Evolutionary conservation across 805 yeast species (phyloP).

Genomic region (Pichia cephalocereana): DNA sequence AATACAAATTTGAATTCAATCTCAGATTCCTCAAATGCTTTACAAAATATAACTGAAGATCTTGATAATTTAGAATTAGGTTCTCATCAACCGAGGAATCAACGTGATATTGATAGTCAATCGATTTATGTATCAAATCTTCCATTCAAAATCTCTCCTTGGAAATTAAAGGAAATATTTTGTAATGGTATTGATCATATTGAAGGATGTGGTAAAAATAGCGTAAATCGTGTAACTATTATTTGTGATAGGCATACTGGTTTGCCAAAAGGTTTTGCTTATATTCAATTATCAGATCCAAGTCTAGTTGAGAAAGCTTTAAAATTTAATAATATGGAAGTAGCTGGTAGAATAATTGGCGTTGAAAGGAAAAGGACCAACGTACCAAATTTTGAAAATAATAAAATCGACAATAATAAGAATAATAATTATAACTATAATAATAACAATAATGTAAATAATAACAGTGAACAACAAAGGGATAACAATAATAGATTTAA

Average conservation of each 20-base stretch:
- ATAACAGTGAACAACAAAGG: background rate
- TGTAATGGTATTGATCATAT: constrained; percentile 41
- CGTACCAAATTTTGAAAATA: constrained; percentile 35
- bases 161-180: constrained; percentile 68
- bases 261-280: constrained; percentile 79
- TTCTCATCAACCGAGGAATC: constrained; percentile 26
- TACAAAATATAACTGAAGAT: background rate
- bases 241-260: constrained; percentile 63
- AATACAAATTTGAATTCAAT: no score
- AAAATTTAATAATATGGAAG: constrained; percentile 50
- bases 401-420: background rate
- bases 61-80: constrained; percentile 12
- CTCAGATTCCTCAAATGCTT: background rate
- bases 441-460: constrained; percentile 17
- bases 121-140: constrained; percentile 80
- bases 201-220: constrained; percentile 12
- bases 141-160: constrained; percentile 67
- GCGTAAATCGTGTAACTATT: constrained; percentile 72
- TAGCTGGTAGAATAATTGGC: constrained; percentile 59
- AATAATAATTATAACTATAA: background rate
- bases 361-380: constrained; percentile 73
- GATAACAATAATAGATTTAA: constrained; percentile 13
- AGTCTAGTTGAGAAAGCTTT: constrained; percentile 57
- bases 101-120: constrained; percentile 58
- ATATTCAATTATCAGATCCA: constrained; percentile 65